These are phyloP conservation scores for Candolleomyces efflorescens DNA, from an alignment of 768 basidiomycete genomes.

Conservation along the genomic window DNA sequence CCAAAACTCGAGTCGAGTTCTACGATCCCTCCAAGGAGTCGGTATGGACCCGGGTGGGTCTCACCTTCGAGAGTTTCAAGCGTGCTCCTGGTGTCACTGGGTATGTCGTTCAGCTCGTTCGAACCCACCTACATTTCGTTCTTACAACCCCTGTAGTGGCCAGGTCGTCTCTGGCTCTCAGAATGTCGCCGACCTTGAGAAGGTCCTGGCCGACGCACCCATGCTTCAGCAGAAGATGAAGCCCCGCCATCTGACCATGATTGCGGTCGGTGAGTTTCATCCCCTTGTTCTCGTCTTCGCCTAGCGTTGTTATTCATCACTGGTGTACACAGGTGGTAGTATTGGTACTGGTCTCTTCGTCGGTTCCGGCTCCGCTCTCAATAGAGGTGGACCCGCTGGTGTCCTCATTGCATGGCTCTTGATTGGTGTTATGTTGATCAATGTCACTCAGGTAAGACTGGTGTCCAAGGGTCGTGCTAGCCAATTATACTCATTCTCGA, in stretches of 20 bases:
- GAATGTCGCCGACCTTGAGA: constrained; percentile 32
- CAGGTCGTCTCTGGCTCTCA: constrained; percentile 31
- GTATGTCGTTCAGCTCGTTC: constrained; percentile 21
- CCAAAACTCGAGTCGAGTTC: constrained; percentile 28
- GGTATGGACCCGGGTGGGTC: constrained; percentile 39
- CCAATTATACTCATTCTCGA: neutral
- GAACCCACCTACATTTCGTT: neutral
- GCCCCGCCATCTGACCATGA: constrained; percentile 43
- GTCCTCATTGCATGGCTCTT: constrained; percentile 41
- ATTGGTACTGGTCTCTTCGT: constrained; percentile 49
- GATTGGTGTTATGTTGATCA: constrained; percentile 45
- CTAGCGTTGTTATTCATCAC: too few relatives aligned
- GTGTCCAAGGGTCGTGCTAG: neutral
- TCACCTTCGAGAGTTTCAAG: constrained; percentile 41
- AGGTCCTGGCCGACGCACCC: constrained; percentile 34
- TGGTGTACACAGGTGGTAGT: constrained; percentile 30
- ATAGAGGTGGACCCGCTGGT: constrained; percentile 38
- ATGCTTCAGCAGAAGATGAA: constrained; percentile 49
- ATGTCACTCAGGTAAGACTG: constrained; percentile 37
- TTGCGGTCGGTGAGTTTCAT: constrained; percentile 38
- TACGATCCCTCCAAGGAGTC: constrained; percentile 47
- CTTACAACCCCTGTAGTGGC: constrained; percentile 22
- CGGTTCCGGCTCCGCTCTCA: constrained; percentile 38
- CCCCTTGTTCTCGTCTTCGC: too few relatives aligned
- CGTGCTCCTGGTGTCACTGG: constrained; percentile 43